Conservation (phyloP, 2,329 filamentous ascomycete genomes). For the Arthrobotrys conoides region DNA sequence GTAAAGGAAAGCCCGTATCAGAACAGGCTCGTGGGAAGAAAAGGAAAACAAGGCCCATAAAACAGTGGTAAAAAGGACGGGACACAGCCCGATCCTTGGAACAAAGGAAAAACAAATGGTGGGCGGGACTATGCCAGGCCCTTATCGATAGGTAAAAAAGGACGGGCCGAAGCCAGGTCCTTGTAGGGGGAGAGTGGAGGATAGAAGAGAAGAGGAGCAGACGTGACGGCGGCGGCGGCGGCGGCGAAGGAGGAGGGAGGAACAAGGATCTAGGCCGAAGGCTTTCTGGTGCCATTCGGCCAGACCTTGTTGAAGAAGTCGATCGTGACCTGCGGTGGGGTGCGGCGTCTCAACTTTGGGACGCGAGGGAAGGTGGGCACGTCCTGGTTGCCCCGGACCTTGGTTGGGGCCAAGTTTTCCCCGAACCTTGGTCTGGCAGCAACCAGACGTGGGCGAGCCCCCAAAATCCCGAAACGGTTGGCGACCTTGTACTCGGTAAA, state of each 20-base stretch:
- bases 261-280: background rate
- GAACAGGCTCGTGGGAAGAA: background rate
- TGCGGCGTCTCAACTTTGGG: conserved; percentile 19
- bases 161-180: conserved; percentile 14
- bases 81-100: too few species aligned
- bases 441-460: conserved; percentile 10
- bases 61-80: background rate
- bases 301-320: conserved; percentile 24
- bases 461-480: conserved; percentile 5
- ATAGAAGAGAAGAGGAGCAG: background rate
- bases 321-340: conserved; percentile 17
- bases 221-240: background rate
- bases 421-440: background rate
- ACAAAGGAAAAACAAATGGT: background rate
- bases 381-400: background rate
- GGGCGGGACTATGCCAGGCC: conserved; percentile 14
- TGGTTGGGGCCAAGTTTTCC: conserved; percentile 6
- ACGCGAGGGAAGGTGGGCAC: conserved; percentile 10
- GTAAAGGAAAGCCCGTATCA: background rate
- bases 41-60: background rate
- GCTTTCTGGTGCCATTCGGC: conserved; percentile 2
- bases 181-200: background rate
- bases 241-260: background rate
- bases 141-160: background rate
- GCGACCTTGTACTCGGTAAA: conserved; percentile 7